phyloP scores from a whole-genome alignment of 306 rosid genomes.

The Ziziphus jujuba region DNA sequence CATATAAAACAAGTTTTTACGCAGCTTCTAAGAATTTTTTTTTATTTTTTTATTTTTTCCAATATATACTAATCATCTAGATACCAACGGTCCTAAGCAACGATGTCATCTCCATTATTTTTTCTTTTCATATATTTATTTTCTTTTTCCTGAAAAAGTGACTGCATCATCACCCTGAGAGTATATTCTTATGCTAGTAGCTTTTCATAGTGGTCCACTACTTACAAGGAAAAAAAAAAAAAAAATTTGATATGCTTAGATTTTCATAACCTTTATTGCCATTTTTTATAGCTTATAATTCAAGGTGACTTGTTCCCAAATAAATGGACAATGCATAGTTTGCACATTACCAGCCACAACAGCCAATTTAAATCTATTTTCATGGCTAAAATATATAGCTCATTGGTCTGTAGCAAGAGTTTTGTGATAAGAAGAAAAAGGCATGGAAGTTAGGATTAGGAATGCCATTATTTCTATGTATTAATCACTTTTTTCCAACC shows the following conservation, averaged over 20 bases:
- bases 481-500: neutral
- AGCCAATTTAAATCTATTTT: neutral
- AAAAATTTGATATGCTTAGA: neutral
- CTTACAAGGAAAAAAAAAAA: slow-evolving; percentile 1
- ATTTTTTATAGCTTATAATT: slow-evolving; percentile 1
- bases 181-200: slow-evolving; percentile 10
- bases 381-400: neutral
- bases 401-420: slow-evolving; percentile 2
- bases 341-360: neutral
- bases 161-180: neutral
- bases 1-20: no score
- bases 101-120: no score
- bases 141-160: neutral
- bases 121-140: no score
- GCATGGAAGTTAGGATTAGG: no score
- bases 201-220: slow-evolving; percentile 40
- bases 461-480: no score
- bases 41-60: no score
- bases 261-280: neutral
- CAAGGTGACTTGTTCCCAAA: neutral
- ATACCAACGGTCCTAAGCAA: no score
- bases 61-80: no score
- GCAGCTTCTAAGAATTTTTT: no score
- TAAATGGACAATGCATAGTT: slow-evolving; percentile 13
- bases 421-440: slow-evolving; percentile 1